phyloP scores from a whole-genome alignment of 2,329 filamentous ascomycete species.

The Aspergillus sp. region DNA sequence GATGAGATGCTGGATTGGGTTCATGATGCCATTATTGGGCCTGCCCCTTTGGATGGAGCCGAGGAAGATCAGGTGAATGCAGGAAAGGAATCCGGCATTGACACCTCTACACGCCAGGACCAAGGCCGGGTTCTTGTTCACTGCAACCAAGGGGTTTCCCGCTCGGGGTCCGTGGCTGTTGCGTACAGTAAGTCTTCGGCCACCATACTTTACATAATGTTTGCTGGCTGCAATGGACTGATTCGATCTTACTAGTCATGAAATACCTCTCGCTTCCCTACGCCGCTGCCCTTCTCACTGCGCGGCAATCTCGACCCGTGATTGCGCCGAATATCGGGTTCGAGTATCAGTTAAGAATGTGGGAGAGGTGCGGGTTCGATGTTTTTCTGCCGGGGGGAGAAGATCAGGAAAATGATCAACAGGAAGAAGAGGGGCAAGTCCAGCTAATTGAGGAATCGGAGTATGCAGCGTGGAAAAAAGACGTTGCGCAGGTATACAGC shows the following conservation, averaged over 20 bases:
- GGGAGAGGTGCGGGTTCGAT: background rate
- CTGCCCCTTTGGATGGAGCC: background rate
- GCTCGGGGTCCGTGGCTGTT: conserved; percentile 11
- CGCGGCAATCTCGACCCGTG: background rate
- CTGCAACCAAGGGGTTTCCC: conserved; percentile 11
- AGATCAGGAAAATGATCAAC: background rate
- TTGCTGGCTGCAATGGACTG: background rate
- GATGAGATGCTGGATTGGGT: conserved; percentile 6
- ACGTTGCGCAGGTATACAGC: background rate
- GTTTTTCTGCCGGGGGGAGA: background rate
- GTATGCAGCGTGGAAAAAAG: background rate
- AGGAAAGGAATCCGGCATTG: background rate
- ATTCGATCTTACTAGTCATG: conserved; percentile 6
- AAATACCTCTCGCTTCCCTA: background rate
- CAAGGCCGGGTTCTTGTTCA: conserved; percentile 10
- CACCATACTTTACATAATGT: background rate
- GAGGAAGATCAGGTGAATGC: background rate
- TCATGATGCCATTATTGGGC: background rate
- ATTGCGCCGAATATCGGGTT: conserved; percentile 14
- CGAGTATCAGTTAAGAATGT: conserved; percentile 9
- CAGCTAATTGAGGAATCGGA: background rate
- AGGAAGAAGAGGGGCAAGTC: background rate
- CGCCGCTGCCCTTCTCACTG: background rate
- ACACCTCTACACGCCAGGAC: background rate
- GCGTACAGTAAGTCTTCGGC: conserved; percentile 7